These are phyloP conservation scores for Aschersonia sp. DNA, from an alignment of 2,329 filamentous ascomycete species.

Conservation along the genomic window DNA sequence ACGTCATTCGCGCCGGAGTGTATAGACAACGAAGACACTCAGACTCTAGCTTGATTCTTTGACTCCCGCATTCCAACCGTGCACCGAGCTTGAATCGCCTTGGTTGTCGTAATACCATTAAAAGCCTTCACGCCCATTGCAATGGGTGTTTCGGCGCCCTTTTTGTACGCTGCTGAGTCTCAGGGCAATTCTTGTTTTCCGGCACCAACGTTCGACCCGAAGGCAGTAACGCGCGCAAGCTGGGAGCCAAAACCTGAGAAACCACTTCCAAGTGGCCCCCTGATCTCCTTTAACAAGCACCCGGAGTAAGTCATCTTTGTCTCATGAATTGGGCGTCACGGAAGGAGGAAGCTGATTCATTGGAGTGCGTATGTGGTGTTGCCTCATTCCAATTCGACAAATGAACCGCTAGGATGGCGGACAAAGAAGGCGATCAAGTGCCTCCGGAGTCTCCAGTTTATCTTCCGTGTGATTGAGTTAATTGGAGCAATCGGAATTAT, in stretches of 20 bases:
- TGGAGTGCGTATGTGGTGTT: slow-evolving; percentile 42
- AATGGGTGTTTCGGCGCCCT: slow-evolving; percentile 36
- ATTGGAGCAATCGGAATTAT: slow-evolving; percentile 58
- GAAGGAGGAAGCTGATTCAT: neutral
- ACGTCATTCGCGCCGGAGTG: too few relatives aligned
- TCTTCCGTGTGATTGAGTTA: slow-evolving; percentile 51
- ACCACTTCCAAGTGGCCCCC: slow-evolving; percentile 56
- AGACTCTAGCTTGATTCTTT: neutral
- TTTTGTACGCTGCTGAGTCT: slow-evolving; percentile 51
- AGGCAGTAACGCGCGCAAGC: slow-evolving; percentile 69
- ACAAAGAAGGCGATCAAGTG: slow-evolving; percentile 60
- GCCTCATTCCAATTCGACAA: slow-evolving; percentile 44
- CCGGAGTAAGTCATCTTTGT: slow-evolving; percentile 52
- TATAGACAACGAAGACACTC: too few relatives aligned
- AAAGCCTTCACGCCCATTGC: neutral
- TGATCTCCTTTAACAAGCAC: slow-evolving; percentile 73
- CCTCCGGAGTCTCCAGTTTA: slow-evolving; percentile 54
- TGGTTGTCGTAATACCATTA: too few relatives aligned
- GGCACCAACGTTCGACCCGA: slow-evolving; percentile 63
- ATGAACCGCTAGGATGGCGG: slow-evolving; percentile 51
- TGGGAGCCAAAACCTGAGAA: slow-evolving; percentile 48
- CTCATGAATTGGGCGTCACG: neutral
- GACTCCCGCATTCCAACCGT: neutral
- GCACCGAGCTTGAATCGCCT: too few relatives aligned
- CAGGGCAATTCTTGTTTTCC: slow-evolving; percentile 37